These are phyloP conservation scores for Bullera alba DNA, from an alignment of 768 basidiomycete genomes.

Conservation along the genomic window DNA sequence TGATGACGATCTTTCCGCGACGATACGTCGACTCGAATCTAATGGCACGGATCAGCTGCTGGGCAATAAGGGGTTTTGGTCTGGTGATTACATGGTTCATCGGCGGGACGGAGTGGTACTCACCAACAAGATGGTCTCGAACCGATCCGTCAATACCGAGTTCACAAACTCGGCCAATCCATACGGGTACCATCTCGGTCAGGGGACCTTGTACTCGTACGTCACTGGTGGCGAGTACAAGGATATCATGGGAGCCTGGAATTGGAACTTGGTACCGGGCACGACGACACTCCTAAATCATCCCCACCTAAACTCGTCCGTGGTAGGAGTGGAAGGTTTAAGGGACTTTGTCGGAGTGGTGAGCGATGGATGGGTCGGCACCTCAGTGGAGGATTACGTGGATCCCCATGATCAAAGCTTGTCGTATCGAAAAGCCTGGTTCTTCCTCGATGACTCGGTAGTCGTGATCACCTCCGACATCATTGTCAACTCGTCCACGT, in stretches of 20 bases:
- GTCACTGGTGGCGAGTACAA: conserved; percentile 63
- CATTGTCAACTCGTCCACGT: background rate
- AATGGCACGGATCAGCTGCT: conserved; percentile 37
- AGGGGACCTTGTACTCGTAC: conserved; percentile 62
- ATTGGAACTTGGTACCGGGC: conserved; percentile 72
- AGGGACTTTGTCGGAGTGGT: conserved; percentile 62
- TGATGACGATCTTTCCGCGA: conserved; percentile 4
- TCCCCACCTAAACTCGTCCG: conserved; percentile 53
- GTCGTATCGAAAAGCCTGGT: conserved; percentile 64
- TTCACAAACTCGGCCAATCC: conserved; percentile 62
- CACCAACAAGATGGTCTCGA: conserved; percentile 60
- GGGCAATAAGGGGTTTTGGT: conserved; percentile 62
- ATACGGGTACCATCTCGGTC: conserved; percentile 63
- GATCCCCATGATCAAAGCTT: conserved; percentile 57
- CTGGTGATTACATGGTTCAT: conserved; percentile 67
- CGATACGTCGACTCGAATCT: conserved; percentile 5
- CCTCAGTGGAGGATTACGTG: conserved; percentile 60
- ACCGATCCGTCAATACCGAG: conserved; percentile 58
- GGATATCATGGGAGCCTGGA: conserved; percentile 65
- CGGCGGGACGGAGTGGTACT: conserved; percentile 58
- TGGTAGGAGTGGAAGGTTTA: conserved; percentile 50
- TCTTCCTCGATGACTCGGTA: conserved; percentile 61
- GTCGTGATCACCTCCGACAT: conserved; percentile 54
- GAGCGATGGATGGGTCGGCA: conserved; percentile 55
- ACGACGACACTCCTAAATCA: conserved; percentile 60